Evolutionary conservation across 2,329 filamentous ascomycete genomes (phyloP).

Genomic region (Celoporthe dispersa): DNA sequence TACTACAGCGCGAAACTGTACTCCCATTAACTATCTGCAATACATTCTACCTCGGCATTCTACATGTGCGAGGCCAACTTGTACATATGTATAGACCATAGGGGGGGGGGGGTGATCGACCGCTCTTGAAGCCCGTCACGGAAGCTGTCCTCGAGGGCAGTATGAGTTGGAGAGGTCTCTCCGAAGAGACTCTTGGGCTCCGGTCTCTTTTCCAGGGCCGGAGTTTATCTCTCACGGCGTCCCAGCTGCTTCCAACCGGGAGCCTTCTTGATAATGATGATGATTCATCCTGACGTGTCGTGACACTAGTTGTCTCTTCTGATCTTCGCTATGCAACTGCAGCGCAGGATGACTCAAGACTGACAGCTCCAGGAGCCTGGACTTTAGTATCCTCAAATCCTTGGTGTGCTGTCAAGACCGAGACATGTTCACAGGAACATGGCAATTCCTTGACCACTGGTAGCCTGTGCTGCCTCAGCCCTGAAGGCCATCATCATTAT

Average conservation of each 20-base stretch:
- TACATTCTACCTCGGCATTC: not conserved
- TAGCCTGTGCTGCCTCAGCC: not conserved
- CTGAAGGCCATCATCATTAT: not conserved
- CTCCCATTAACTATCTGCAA: not conserved
- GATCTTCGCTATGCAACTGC: not conserved
- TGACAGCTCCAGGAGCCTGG: not conserved
- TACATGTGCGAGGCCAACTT: not conserved
- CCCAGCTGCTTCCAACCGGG: not conserved
- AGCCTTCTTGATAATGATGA: not conserved
- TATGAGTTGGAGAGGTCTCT: not conserved
- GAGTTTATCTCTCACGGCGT: not conserved
- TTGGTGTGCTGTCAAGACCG: not conserved
- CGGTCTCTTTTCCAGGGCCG: not conserved
- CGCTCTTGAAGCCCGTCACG: not conserved
- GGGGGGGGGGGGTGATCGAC: too few relatives aligned
- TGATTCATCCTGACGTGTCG: not conserved
- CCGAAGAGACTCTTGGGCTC: not conserved
- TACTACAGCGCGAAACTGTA: not conserved
- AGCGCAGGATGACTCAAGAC: not conserved
- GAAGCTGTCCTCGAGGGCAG: not conserved
- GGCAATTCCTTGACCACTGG: not conserved
- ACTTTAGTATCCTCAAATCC: not conserved
- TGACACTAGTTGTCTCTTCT: not conserved
- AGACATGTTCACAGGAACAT: not conserved
- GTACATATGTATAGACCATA: not conserved